Conservation (phyloP, 352 stramenopile genomes). For the Globisporangium cylindrosporum region DNA sequence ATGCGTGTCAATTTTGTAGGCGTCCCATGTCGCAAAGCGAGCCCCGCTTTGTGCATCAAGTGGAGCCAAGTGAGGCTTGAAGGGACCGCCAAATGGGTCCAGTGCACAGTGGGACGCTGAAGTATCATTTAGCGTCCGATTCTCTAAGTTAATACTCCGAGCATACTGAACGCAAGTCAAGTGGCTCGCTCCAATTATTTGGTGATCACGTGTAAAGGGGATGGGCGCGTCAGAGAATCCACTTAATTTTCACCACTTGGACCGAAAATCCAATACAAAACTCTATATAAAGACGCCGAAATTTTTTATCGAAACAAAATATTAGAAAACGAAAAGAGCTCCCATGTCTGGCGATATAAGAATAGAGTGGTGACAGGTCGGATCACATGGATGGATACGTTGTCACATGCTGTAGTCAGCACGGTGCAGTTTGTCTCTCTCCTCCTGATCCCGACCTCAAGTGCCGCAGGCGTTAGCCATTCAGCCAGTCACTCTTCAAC, state of each 20-base stretch:
- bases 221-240: background rate
- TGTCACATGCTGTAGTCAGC: background rate
- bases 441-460: background rate
- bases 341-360: background rate
- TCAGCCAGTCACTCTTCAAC: slow-evolving; percentile 6
- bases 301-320: background rate
- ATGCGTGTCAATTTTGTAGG: background rate
- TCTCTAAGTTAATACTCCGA: background rate
- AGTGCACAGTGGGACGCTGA: slow-evolving; percentile 1
- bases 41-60: background rate
- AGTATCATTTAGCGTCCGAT: background rate
- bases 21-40: background rate
- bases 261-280: background rate
- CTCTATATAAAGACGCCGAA: background rate
- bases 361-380: background rate
- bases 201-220: slow-evolving; percentile 2
- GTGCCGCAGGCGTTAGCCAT: background rate
- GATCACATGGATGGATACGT: background rate
- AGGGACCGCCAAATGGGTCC: background rate
- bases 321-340: background rate
- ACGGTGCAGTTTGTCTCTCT: background rate
- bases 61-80: background rate
- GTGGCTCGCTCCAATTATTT: slow-evolving; percentile 1
- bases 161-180: slow-evolving; percentile 13
- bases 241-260: background rate